Base-by-base conservation (phyloP, 192 early-diverging fungal genomes). In the Haplosporangium gracile region DNA sequence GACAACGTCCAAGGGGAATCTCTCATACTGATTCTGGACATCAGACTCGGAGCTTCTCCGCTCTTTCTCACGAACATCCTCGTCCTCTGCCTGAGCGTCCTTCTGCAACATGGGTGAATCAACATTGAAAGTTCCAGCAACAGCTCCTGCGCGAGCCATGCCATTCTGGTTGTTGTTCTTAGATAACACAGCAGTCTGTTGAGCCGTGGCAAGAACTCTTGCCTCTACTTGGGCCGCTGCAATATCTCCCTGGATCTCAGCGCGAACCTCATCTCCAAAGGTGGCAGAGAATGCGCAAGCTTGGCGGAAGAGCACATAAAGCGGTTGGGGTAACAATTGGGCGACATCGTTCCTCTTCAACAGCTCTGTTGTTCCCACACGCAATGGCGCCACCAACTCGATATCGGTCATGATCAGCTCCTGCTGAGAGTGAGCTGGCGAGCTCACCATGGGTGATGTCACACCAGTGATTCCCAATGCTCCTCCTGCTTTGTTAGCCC, bases 211-310 rank as follows among this genome's bases (percentile, higher is more conserved):
- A 18, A 73, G 47, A 9, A 81, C 79, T 34, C 73, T 51, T 26
- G 73, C 72, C 34, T 81, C 79, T 6, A 81, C 65, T 47, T 81
- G 79, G 9, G 72, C 72, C 9, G 79, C 72, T 24, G 74, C 72
- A 29, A 79, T 65, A 73, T 79, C 78, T 24, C 78, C 78, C 55
- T 79, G 78, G 24, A 79, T 79, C 55, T 79, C 78, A 2, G 78
- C 78, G 7, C 78, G 70, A 55, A 79, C 78, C n/a, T 79, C 78
- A 34, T 79, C 78, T 63, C 78, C 78, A 73, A 79, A 79, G 2
- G 49, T 79, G 5, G 78, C 43, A 26, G 70, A 79, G 70, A 79
- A 79, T 10, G 78, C 78, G 26, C 78, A 79, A 5, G 78, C 71
- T 20, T 79, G 78, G 4, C 78, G 70, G 78, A 79, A 79, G 26